Conservation (phyloP, 1,284 basidiomycete species). For the Violaceomyces palustris region DNA sequence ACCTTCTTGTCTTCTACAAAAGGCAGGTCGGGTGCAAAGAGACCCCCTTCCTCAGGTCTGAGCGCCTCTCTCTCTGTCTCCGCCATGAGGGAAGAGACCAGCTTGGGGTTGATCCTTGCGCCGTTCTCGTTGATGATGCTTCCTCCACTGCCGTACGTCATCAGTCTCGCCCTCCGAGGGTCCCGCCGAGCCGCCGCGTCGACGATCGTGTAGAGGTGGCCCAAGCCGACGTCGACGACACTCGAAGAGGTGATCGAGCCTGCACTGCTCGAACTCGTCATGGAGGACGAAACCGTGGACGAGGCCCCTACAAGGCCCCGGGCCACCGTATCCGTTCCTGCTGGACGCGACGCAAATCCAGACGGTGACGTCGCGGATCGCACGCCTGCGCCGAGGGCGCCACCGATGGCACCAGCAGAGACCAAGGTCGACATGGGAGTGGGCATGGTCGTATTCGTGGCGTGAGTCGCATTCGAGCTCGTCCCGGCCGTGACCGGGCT, state of each 20-base stretch:
- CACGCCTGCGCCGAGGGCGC: too few species aligned
- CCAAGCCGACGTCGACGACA: slow-evolving; percentile 29
- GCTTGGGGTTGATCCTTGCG: too few species aligned
- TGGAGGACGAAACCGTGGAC: not conserved
- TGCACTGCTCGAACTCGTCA: not conserved
- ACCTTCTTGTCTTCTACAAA: slow-evolving; percentile 18
- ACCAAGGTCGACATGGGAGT: slow-evolving; percentile 25
- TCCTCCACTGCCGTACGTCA: slow-evolving; percentile 14
- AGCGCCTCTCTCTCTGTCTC: slow-evolving; percentile 5
- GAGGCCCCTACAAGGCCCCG: not conserved
- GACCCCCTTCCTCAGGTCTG: slow-evolving; percentile 20
- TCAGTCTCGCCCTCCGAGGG: slow-evolving; percentile 9
- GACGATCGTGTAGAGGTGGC: slow-evolving; percentile 39
- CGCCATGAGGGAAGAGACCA: too few species aligned
- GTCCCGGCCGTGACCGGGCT: slow-evolving; percentile 22
- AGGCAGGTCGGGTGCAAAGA: slow-evolving; percentile 29
- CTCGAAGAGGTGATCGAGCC: slow-evolving; percentile 5
- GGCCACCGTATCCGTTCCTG: not conserved
- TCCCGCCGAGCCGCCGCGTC: slow-evolving; percentile 38
- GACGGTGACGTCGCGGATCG: not conserved
- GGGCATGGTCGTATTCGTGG: slow-evolving; percentile 18
- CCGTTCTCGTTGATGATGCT: too few species aligned
- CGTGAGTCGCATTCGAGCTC: slow-evolving; percentile 11
- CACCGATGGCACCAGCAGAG: not conserved
- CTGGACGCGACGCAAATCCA: too few species aligned